These are phyloP conservation scores for Beauveria rudraprayagi DNA, from an alignment of 2,329 filamentous ascomycete species.

Conservation along the genomic window DNA sequence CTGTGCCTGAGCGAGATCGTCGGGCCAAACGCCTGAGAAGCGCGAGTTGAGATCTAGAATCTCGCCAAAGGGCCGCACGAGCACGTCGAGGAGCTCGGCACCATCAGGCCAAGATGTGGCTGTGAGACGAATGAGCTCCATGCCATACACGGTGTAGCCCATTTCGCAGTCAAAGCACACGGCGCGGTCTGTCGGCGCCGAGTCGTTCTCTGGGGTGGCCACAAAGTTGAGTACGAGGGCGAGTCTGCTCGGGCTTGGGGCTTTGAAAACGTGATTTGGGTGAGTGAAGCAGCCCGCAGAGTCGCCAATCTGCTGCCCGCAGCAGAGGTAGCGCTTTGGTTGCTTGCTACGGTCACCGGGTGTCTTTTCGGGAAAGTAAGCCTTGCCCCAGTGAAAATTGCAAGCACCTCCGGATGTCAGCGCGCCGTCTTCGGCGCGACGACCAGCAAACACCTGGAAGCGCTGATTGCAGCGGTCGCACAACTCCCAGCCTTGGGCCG, in stretches of 20 bases:
- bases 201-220: constrained; percentile 60
- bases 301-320: constrained; percentile 64
- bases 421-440: constrained; percentile 66
- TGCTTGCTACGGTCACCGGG: constrained; percentile 46
- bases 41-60: constrained; percentile 86
- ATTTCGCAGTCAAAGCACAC: constrained; percentile 96
- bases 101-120: constrained; percentile 80
- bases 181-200: constrained; percentile 45
- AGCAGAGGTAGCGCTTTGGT: constrained; percentile 67
- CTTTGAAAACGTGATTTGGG: constrained; percentile 80
- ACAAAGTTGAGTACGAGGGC: constrained; percentile 73
- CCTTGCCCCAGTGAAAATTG: constrained; percentile 70
- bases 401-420: constrained; percentile 72
- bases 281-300: constrained; percentile 64
- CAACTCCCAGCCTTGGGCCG: constrained; percentile 70
- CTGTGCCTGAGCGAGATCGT: constrained; percentile 64
- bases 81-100: constrained; percentile 67
- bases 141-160: constrained; percentile 82
- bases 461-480: constrained; percentile 81
- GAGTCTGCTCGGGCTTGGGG: constrained; percentile 65
- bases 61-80: constrained; percentile 77
- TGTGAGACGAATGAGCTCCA: constrained; percentile 86
- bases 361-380: constrained; percentile 49
- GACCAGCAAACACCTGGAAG: constrained; percentile 87
- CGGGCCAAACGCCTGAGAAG: constrained; percentile 77